Conservation (phyloP, 345 rosid species). For the Crucihimalaya himalaica region DNA sequence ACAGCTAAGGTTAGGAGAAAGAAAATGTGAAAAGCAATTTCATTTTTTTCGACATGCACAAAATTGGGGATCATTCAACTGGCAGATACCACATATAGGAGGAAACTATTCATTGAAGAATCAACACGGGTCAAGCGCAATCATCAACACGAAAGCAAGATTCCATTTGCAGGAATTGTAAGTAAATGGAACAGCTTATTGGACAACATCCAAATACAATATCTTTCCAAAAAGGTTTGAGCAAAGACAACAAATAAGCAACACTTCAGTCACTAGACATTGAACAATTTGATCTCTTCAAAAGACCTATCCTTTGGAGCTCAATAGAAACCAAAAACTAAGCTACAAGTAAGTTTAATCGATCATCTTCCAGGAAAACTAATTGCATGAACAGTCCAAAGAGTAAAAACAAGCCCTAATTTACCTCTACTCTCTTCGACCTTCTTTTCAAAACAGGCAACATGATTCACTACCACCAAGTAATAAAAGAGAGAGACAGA, state of each 20-base stretch:
- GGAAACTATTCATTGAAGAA: background rate
- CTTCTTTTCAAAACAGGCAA: constrained; percentile 10
- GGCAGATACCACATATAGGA: background rate
- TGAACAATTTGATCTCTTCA: background rate
- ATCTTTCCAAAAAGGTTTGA: background rate
- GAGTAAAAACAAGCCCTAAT: background rate
- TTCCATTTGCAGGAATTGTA: background rate
- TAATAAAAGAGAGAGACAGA: background rate
- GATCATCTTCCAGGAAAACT: constrained; percentile 14
- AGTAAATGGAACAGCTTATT: background rate
- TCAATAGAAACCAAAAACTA: constrained; percentile 8
- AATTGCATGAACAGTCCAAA: constrained; percentile 35
- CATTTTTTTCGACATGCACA: background rate
- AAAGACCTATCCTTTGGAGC: background rate
- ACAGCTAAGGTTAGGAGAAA: background rate
- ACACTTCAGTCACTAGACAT: background rate
- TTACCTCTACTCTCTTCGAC: background rate
- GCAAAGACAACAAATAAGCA: background rate
- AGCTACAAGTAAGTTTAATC: constrained; percentile 24
- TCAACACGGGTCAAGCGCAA: background rate
- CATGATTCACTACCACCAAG: constrained; percentile 17
- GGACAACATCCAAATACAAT: background rate
- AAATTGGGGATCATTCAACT: background rate
- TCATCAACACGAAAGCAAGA: background rate
- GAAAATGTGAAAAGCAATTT: background rate